Base-by-base conservation (phyloP, 192 early-diverging fungal species). In the Chytriomyces sp. region DNA sequence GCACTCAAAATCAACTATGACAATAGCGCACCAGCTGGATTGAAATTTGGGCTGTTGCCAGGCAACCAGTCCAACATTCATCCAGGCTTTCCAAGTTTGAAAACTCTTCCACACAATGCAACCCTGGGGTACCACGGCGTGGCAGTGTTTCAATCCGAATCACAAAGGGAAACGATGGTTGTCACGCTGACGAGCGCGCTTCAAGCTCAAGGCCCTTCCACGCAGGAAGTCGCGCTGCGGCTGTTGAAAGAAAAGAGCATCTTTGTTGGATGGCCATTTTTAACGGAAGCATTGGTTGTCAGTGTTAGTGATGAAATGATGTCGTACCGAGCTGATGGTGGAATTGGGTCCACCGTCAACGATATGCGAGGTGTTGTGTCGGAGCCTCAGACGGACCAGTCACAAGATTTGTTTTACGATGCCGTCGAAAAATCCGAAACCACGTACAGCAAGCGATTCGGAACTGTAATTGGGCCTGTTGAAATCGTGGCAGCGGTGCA, bases 1-100 rank as follows among this genome's bases (percentile, higher is more conserved):
- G 60, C 69, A 16, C 26, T 50, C 7, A 13, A 26, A 8, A n/a
- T 70, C 45, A 60, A 49, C 9, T 69, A 28, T 50, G 45, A 62
- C 43, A 78, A 64, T 35, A 77, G 69, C 6, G 10, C 60, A 18
- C 70, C 50, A 3, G 62, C 63, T 43, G 28, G 3, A 5, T 47
- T 70, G 20, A 71, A 62, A 84, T 96, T 68, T 85, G 89, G 62
- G 48, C 80, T 78, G 9, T 43, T 78, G 26, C 69, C 68, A 10
- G 77, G 77, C 44, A 71, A 69, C 50, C 23, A 57, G 9, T 45
- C 88, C 10, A 77, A 82, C 65, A 76, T 90, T 20, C 83, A 91
- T 18, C 78, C 96, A 16, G 97, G 97, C 28, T 99, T 99, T 79
- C 97, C 97, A 16, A 89, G 94, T 7, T 80, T 99, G 72, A 81